Conservation (phyloP, 192 early-diverging fungal genomes). For the Physocladia obscura region DNA sequence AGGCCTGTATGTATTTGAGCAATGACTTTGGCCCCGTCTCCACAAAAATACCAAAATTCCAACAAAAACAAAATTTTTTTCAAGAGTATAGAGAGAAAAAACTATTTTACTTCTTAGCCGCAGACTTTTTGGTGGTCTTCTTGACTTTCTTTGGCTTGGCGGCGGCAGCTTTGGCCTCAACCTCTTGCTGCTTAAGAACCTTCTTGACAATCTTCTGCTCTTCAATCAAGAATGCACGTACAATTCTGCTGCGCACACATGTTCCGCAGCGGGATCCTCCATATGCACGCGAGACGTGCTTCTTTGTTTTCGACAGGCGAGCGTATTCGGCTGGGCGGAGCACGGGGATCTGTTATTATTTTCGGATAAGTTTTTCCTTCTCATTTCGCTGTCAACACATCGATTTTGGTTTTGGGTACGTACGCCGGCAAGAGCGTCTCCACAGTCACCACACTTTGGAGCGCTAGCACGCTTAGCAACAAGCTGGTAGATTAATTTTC, state of each 20-base stretch:
- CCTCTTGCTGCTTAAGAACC: constrained; percentile 81
- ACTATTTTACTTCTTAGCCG: constrained; percentile 22
- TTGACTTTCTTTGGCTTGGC: constrained; percentile 29
- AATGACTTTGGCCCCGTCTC: neutral
- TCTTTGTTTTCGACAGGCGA: constrained; percentile 87
- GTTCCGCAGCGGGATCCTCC: constrained; percentile 92
- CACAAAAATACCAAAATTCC: neutral
- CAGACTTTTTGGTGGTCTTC: constrained; percentile 23
- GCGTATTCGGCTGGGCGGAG: constrained; percentile 92
- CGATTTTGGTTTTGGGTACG: no score
- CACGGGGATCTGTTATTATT: constrained; percentile 71
- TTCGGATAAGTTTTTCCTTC: no score
- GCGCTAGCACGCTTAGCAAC: constrained; percentile 89
- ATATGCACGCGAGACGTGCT: constrained; percentile 92
- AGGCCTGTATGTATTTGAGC: neutral
- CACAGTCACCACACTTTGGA: constrained; percentile 97
- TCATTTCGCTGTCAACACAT: no score
- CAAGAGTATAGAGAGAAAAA: neutral
- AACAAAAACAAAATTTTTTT: neutral
- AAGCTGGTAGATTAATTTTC: constrained; percentile 88
- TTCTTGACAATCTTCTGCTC: constrained; percentile 99
- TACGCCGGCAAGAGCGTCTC: constrained; percentile 83
- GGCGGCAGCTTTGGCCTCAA: constrained; percentile 43
- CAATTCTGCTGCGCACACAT: constrained; percentile 88
- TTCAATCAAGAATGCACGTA: constrained; percentile 98